Evolutionary conservation across 73 alveolate genomes (phyloP).

Genomic region (Paramecium pentaurelia): DNA sequence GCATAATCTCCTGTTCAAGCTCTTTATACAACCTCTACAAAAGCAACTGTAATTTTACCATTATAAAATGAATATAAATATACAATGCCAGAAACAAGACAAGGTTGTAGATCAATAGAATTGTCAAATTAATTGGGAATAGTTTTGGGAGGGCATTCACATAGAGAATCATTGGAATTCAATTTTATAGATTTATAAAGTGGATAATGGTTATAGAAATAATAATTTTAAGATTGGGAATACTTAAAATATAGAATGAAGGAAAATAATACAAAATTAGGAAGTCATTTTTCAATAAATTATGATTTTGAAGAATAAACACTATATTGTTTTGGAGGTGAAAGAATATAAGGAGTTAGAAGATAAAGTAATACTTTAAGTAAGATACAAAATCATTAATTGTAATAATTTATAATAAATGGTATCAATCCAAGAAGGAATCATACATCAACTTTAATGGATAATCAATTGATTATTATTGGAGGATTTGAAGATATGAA

Average conservation of each 20-base stretch:
- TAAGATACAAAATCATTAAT: background rate
- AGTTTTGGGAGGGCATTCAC: background rate
- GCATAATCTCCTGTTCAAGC: background rate
- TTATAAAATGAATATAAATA: background rate
- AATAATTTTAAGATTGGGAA: background rate
- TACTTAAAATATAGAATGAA: background rate
- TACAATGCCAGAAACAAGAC: slow-evolving; percentile 24
- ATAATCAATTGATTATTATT: background rate
- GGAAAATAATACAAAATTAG: background rate
- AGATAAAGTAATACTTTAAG: background rate
- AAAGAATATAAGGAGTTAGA: background rate
- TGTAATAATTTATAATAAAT: background rate
- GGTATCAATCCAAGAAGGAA: slow-evolving; percentile 2
- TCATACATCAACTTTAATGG: background rate
- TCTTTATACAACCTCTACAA: background rate
- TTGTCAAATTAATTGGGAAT: background rate
- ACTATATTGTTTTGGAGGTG: background rate
- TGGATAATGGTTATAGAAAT: background rate
- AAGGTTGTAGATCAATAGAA: slow-evolving; percentile 10
- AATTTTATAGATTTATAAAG: background rate
- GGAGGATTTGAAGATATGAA: slow-evolving; percentile 1
- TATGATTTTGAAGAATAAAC: background rate
- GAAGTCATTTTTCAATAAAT: background rate
- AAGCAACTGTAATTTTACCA: background rate
- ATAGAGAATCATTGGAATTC: background rate